Conservation (phyloP, 2,329 filamentous ascomycete species). For the Trichoderma atroviride region DNA sequence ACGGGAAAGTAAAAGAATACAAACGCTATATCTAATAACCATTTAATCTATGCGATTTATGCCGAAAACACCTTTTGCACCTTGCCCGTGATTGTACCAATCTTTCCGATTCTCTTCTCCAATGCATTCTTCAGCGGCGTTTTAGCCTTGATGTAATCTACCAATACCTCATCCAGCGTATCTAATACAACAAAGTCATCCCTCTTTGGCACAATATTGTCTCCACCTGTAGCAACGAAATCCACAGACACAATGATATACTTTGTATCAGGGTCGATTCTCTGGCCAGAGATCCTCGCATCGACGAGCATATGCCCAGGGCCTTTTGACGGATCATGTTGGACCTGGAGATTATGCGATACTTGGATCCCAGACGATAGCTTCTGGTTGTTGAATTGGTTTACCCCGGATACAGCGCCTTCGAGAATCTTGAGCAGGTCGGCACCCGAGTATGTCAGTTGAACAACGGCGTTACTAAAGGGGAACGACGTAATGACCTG, state of each 20-base stretch:
- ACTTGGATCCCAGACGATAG: conserved; percentile 65
- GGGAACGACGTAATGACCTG: conserved; percentile 67
- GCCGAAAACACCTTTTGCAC: conserved; percentile 9
- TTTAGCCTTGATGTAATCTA: conserved; percentile 51
- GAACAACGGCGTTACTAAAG: conserved; percentile 66
- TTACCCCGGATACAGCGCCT: conserved; percentile 58
- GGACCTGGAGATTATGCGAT: conserved; percentile 57
- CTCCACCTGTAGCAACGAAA: conserved; percentile 64
- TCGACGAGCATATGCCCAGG: conserved; percentile 55
- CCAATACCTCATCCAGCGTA: conserved; percentile 57
- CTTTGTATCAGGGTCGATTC: conserved; percentile 48
- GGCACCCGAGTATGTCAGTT: conserved; percentile 56
- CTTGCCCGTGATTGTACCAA: not conserved
- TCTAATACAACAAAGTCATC: conserved; percentile 51
- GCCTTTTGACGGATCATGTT: conserved; percentile 57
- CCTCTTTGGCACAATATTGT: conserved; percentile 57
- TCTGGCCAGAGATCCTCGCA: conserved; percentile 52
- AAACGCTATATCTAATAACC: not conserved
- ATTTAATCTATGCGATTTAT: not conserved
- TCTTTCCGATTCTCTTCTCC: conserved; percentile 36
- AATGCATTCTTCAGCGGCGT: conserved; percentile 55
- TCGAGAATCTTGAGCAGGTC: conserved; percentile 61
- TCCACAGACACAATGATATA: conserved; percentile 66
- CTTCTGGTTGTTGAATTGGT: conserved; percentile 54
- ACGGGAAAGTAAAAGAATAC: not conserved